Base-by-base conservation (phyloP, 2,329 filamentous ascomycete genomes). In the Paradendryphiella salina region DNA sequence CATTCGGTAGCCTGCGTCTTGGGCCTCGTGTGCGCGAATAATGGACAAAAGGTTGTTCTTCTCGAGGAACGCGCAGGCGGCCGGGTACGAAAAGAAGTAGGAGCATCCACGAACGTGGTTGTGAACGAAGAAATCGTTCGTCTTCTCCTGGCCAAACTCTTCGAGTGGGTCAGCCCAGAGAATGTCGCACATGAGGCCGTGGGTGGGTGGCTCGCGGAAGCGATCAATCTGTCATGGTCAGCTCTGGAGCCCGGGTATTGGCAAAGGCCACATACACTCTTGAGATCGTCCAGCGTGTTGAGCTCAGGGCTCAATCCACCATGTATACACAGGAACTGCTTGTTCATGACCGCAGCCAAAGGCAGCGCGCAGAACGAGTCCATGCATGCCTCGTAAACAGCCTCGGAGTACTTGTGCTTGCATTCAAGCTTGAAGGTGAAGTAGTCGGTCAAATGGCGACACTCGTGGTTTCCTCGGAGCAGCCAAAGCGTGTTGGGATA, bases 371-470 rank as follows among this genome's bases (percentile, higher is more conserved):
- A 99, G 82, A 99, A 99, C 0, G 94, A 95, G 61, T 99, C 93
- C 85, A 96, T 96, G 78, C 94, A 97, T 50, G 94, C 93, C 70
- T 99, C 93, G 74, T 99, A 99, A 53, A 99, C 84, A 59, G 84
- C 84, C 78, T 97, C 94, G 28, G 90, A 96, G 78, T 99, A 99
- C 76, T 99, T 99, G 84, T 99, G 94, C 80, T 96, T 96, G 82
- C 94, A 99, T 76, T 99, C 94, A 51, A 99, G 86, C 82, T 99
- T 97, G 82, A 99, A 99, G 55, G 94, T 99, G 78, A 99, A 99
- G 82, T 99, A 99, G 73, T 99, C 94, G 50, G 94, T 99, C 82
- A 99, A 83, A 79, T 99, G 94, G 69, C 94, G 88, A 76, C 94
- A 99, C 78, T 99, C 94, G 78, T 99, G 94, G 77, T 99, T 99